Base-by-base conservation (phyloP, 148 eudicot species). In the Diospyros lotus region DNA sequence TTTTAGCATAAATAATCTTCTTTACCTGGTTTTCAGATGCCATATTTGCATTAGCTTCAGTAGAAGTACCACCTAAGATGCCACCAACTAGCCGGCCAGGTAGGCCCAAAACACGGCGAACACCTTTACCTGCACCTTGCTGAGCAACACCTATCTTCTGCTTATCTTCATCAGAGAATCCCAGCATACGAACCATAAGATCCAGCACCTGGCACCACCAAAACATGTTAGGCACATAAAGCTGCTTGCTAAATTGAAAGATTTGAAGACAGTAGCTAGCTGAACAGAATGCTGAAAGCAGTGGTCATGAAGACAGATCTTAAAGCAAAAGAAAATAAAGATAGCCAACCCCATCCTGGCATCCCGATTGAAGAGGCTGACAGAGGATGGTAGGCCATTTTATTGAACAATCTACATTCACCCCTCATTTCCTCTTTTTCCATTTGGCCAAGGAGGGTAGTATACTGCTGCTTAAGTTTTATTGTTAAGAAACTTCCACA, bases 1-100 rank as follows among this genome's bases (percentile, higher is more conserved):
- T 28, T 28, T 28, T 28, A 28, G 28, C 28, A 28, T 68, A 50
- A 60, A 42, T 1, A 43, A n/a, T 15, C 42, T 70, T 18, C n/a
- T 45, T 54, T 81, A 89, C 99, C 89, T 90, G 94, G 78, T 88
- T 80, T 11, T 94, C 97, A 63, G 99, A 84, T 75, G 90, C 79
- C 79, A 69, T 73, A 77, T 73, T 83, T 77, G 90, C 18, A 51
- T 80, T 73, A 64, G 82, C 46, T 63, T 84, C 91, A n/a, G 84
- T 59, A n/a, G 97, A 80, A 80, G 93, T 76, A 69, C 97, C 84
- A 63, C 98, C 89, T 75, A 92, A 62, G 28, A 95, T 89, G 80
- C 99, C 99, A 76, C 99, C 99, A 77, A 95, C 99, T 48, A 95
- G 84, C 54, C 99, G 96, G 59, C 99, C 99, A 42, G 99, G 99